Base-by-base conservation (phyloP, 805 yeast genomes). In the Ogataea nonfermentans region DNA sequence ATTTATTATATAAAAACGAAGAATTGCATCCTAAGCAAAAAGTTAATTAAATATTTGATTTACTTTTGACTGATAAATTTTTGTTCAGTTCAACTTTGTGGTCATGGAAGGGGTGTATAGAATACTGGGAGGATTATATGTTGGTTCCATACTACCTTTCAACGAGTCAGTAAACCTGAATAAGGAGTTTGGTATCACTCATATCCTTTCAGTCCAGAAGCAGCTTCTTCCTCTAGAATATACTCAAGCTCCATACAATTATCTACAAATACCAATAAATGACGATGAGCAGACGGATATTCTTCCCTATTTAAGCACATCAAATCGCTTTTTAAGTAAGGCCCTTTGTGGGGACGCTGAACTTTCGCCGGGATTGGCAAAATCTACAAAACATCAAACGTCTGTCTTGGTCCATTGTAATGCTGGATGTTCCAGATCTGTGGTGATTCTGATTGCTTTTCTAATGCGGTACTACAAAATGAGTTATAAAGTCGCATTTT, bases 61-160 rank as follows among this genome's bases (percentile, higher is more conserved):
- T n/a, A n/a, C n/a, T n/a, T n/a, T n/a, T n/a, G n/a, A n/a, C n/a
- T n/a, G n/a, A n/a, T n/a, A n/a, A n/a, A n/a, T n/a, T n/a, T n/a
- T 30, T n/a, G 6, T 16, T 16, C 4, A 23, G 28, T 35, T 39
- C 27, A 10, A 25, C 17, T 16, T n/a, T 25, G 23, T n/a, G 8
- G 27, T 42, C 34, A 32, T 33, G 22, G 32, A 23, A 45, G 26
- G 36, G 1, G 58, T 73, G 43, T 70, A 76, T 40, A 69, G 95
- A 53, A 73, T 89, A n/a, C 61, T 86, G n/a, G 95, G 95, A 17
- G 81, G 81, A 7, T 72, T 91, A 2, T 85, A 79, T 62, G 61
- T 91, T 11, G 89, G 96, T 4, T 78, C 93, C 1, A 66, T 82
- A 14, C 76, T 74, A 35, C 84, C 95, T 0, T 63, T 89, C 15